Evolutionary conservation across 1,139 yeast species (phyloP).

Genomic region (Zygosaccharomyces pseudobailii): DNA sequence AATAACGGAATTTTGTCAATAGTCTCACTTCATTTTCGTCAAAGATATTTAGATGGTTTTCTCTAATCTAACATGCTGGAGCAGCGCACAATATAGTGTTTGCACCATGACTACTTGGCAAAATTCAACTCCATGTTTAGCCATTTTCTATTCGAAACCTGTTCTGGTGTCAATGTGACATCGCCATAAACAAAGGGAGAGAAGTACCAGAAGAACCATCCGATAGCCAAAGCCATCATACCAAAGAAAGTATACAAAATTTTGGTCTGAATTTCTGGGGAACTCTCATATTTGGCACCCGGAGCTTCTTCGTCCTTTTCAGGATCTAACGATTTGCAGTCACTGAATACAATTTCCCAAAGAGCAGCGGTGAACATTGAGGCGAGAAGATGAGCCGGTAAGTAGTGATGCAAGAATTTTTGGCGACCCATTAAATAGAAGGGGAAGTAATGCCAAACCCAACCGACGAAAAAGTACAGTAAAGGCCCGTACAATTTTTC

Average conservation of each 20-base stretch:
- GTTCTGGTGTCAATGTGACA: slow-evolving; percentile 54
- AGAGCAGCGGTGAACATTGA: slow-evolving; percentile 79
- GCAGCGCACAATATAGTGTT: neutral
- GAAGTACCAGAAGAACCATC: slow-evolving; percentile 66
- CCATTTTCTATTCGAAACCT: slow-evolving; percentile 74
- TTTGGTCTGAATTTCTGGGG: slow-evolving; percentile 25
- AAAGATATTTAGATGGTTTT: neutral
- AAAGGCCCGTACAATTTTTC: slow-evolving; percentile 73
- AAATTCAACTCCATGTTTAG: slow-evolving; percentile 77
- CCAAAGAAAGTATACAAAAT: slow-evolving; percentile 38
- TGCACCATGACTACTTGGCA: slow-evolving; percentile 48
- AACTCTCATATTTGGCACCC: slow-evolving; percentile 20
- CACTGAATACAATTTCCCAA: slow-evolving; percentile 72
- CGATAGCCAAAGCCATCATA: slow-evolving; percentile 44
- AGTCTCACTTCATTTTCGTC: neutral
- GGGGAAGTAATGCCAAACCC: slow-evolving; percentile 86
- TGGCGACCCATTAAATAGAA: slow-evolving; percentile 91
- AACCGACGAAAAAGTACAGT: slow-evolving; percentile 81
- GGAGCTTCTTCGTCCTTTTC: slow-evolving; percentile 31
- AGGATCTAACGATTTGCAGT: slow-evolving; percentile 40
- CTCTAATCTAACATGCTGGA: neutral
- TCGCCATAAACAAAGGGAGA: slow-evolving; percentile 87
- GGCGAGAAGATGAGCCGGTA: slow-evolving; percentile 93
- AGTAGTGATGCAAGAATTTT: slow-evolving; percentile 88
- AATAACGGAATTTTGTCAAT: neutral